Conservation (phyloP, 2,329 filamentous ascomycete genomes). For the Fusarium pseudoanthophilum region DNA sequence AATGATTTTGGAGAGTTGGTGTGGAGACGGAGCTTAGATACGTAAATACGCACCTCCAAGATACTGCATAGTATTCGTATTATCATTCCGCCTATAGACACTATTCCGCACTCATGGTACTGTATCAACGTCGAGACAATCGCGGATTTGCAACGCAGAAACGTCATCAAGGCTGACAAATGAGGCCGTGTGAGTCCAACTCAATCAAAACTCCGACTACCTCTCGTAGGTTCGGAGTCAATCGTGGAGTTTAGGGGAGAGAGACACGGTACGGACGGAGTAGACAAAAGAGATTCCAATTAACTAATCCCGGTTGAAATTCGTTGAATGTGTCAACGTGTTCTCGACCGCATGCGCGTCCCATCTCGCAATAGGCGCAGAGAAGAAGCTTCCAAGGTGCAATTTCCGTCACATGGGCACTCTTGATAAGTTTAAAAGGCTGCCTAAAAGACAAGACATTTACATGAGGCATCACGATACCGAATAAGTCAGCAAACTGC, state of each 20-base stretch:
- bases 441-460: constrained; percentile 34
- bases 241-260: not conserved
- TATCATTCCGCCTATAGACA: not conserved
- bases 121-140: not conserved
- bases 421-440: constrained; percentile 13
- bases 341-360: constrained; percentile 12
- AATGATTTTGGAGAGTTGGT: not conserved
- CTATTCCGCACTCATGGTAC: not conserved
- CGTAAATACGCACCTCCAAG: constrained; percentile 19
- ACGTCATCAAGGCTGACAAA: constrained; percentile 28
- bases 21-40: constrained; percentile 19
- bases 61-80: constrained; percentile 9
- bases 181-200: not conserved
- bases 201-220: constrained; percentile 5
- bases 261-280: not conserved
- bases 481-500: not conserved
- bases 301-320: constrained; percentile 5
- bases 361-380: constrained; percentile 4
- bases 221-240: not conserved
- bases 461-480: constrained; percentile 22
- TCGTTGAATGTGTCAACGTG: not conserved
- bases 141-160: not conserved
- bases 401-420: constrained; percentile 14
- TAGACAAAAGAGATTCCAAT: constrained; percentile 1
- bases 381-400: constrained; percentile 1